phyloP scores from a whole-genome alignment of 148 eudicot genomes.

The Chenopodium berlandieri region DNA sequence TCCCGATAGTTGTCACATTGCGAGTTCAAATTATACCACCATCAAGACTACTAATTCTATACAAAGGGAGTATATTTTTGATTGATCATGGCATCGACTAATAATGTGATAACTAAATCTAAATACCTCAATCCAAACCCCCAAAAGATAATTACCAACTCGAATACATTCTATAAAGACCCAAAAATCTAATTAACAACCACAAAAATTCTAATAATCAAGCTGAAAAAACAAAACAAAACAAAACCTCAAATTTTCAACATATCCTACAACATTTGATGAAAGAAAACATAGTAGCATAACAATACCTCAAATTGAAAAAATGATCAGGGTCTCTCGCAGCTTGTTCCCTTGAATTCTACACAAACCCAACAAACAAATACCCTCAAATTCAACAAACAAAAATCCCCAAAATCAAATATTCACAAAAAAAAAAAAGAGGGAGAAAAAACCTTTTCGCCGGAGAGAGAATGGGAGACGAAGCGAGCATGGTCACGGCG shows the following conservation, averaged over 20 bases:
- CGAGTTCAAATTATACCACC: too few species aligned
- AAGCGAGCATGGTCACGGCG: constrained; percentile 84
- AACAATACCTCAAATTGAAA: constrained; percentile 81
- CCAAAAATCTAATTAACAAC: background rate
- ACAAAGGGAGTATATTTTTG: too few species aligned
- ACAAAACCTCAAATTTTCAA: background rate
- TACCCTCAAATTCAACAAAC: background rate
- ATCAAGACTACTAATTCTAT: too few species aligned
- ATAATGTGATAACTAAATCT: background rate
- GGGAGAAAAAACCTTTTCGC: constrained; percentile 52
- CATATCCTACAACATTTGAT: background rate
- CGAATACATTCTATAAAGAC: background rate
- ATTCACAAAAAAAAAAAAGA: background rate
- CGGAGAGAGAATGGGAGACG: constrained; percentile 62
- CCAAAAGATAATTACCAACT: background rate
- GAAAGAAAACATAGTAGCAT: background rate
- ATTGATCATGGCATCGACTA: too few species aligned
- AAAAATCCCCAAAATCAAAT: background rate
- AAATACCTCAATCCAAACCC: background rate
- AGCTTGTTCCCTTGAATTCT: constrained; percentile 77
- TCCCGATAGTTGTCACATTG: background rate
- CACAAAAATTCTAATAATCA: background rate
- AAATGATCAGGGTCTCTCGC: constrained; percentile 77
- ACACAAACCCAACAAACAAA: constrained; percentile 8
- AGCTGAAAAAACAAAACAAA: background rate